Base-by-base conservation (phyloP, 2,329 filamentous ascomycete genomes). In the Aspergillus jensenii region DNA sequence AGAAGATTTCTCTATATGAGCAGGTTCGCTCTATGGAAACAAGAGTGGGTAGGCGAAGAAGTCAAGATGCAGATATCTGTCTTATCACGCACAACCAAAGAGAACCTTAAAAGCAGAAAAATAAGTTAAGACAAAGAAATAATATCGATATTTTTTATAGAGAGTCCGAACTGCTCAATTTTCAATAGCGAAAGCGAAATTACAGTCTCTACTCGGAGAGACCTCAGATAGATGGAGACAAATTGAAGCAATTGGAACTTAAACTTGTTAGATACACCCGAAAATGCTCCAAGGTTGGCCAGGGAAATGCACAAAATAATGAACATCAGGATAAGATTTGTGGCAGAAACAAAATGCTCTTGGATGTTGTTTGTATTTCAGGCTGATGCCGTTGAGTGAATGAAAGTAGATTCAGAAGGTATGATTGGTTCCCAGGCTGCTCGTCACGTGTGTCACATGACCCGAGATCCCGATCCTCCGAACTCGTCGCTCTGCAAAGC, bases 401-500 rank as follows among this genome's bases (percentile, higher is more conserved):
- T 6, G 9, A 25, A 48, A 46, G 50, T 58, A 41, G 21, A 46
- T 46, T 15, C 23, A 19, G 40, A 23, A 1, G 8, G n/a, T 31
- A 11, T 46, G 14, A 50, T 56, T 50, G 53, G 52, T 17, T 47
- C 5, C 19, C 15, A 14, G 21, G 23, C 7, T 11, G 3, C 12
- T 43, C 14, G 45, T 64, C 68, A 72, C 68, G 68, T 72, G 69
- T 19, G 19, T 51, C 58, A 58, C 58, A 64, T 73, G 71, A 73
- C 63, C 55, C 7, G 37, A 53, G 48, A 50, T 70, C 68, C 68
- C 70, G 70, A 71, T 62, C 47, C 69, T 71, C 72, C 71, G 71
- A 68, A 69, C 63, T 71, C 62, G 66, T 71, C 67, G 50, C 66
- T 66, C 60, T 68, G 65, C 68, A 71, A 68, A 62, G 64, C 63